These are phyloP conservation scores for Trichophyton schoenleinii DNA, from an alignment of 2,329 filamentous ascomycete genomes.

Conservation along the genomic window DNA sequence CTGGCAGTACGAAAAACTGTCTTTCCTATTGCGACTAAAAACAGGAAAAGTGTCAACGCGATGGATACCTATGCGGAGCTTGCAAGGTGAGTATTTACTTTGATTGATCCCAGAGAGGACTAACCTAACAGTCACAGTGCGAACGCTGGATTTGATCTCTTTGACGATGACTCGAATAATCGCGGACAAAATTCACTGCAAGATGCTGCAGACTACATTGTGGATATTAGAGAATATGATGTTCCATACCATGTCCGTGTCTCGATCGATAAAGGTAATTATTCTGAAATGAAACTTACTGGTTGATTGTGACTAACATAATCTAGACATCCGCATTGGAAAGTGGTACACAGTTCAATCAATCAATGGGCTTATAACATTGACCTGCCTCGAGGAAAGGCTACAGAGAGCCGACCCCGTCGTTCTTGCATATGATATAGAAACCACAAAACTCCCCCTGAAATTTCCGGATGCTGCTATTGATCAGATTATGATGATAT, in stretches of 20 bases:
- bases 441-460: slow-evolving; percentile 86
- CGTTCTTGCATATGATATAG: slow-evolving; percentile 99
- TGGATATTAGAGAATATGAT: slow-evolving; percentile 98
- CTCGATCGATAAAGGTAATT: slow-evolving; percentile 75
- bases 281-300: neutral
- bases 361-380: slow-evolving; percentile 76
- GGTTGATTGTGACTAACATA: slow-evolving; percentile 17
- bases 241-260: slow-evolving; percentile 98
- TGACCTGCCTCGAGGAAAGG: slow-evolving; percentile 75
- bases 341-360: slow-evolving; percentile 96
- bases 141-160: slow-evolving; percentile 81
- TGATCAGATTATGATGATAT: slow-evolving; percentile 99
- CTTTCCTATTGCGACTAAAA: slow-evolving; percentile 86
- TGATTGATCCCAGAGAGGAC: neutral
- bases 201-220: slow-evolving; percentile 91
- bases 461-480: slow-evolving; percentile 93
- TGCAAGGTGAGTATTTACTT: slow-evolving; percentile 47
- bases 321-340: slow-evolving; percentile 75
- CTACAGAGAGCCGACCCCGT: slow-evolving; percentile 86
- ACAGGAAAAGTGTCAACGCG: slow-evolving; percentile 88
- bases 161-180: slow-evolving; percentile 79
- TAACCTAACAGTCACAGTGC: slow-evolving; percentile 37
- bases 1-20: slow-evolving; percentile 73
- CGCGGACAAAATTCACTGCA: slow-evolving; percentile 64
- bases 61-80: slow-evolving; percentile 99